A percentile compares a stretch with the other conserved stretches of the same genome.
These are phyloP conservation scores for Hyphopichia buzzinii DNA, from an alignment of 1,139 yeast species.

Conservation along the genomic window DNA sequence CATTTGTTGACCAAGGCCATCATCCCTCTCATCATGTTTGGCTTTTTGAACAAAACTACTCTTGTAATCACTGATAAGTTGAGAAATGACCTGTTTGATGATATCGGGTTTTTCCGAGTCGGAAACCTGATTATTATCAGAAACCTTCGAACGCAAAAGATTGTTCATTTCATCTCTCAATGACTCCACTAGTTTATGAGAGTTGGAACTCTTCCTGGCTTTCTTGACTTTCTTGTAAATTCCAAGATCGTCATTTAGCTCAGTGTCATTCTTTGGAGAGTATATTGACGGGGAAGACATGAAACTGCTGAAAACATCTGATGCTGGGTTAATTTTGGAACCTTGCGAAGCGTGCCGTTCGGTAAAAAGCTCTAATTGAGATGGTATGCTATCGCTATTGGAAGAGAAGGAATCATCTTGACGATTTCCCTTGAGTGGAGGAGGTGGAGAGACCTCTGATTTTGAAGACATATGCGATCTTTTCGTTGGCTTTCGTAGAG, in stretches of 20 bases:
- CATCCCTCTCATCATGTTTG: neutral
- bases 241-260: neutral
- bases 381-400: neutral
- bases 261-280: slow-evolving; percentile 7
- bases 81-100: slow-evolving; percentile 23
- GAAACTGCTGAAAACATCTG: slow-evolving; percentile 13
- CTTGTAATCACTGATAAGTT: slow-evolving; percentile 23
- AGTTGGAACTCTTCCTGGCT: neutral
- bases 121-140: slow-evolving; percentile 15
- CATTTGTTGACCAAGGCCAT: neutral
- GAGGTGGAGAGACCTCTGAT: slow-evolving; percentile 3
- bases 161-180: slow-evolving; percentile 19
- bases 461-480: neutral
- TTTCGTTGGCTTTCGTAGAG: neutral
- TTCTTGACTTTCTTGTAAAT: neutral
- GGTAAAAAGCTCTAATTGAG: neutral
- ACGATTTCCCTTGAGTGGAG: neutral
- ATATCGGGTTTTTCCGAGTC: slow-evolving; percentile 18
- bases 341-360: slow-evolving; percentile 5
- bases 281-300: slow-evolving; percentile 10
- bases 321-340: slow-evolving; percentile 1
- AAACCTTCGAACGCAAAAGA: slow-evolving; percentile 15
- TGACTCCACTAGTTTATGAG: slow-evolving; percentile 6
- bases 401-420: neutral
- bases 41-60: neutral